Base-by-base conservation (phyloP, 345 rosid species). In the Excoecaria cochinchinensis region DNA sequence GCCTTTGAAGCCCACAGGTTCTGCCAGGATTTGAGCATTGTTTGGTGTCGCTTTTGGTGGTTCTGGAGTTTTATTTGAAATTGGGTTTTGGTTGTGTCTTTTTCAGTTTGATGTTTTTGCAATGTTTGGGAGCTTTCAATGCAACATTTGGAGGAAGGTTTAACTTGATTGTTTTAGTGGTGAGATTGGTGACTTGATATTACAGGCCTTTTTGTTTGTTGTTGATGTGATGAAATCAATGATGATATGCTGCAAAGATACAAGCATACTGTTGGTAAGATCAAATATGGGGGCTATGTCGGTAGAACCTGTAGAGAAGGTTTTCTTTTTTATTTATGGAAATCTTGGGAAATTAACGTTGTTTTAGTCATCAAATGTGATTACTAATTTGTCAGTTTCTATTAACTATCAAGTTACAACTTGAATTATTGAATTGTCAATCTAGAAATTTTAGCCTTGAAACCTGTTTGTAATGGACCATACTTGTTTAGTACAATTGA, bases 21-120 rank as follows among this genome's bases (percentile, higher is more conserved):
- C 85, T 81, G 75, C 89, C 4, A 86, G 90, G 62, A 84, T 88
- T 74, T 88, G 86, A 89, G 50, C 14, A 22, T 14, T n/a, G 62
- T 55, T 10, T 0, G 60, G 10, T 65, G 63, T 44, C 25, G 51
- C 11, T 22, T 56, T 48, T 16, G 14, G 0, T 21, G 51, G 9
- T 31, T 44, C 22, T 46, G 14, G 50, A 65, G 55, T 58, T 73
- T 74, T 68, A 46, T 61, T 56, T 55, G 66, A 38, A 36, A 42
- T 48, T 22, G 50, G 22, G 21, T 25, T 22, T 59, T 46, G 50
- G 64, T 4, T 70, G 5, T 70, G 39, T 17, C 31, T 3, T 19
- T 69, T 51, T 25, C 16, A 42, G 22, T 50, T 44, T 39, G 67
- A 25, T 67, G 55, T 67, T 46, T 31, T 16, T 44, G 4, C 25